Conservation (phyloP, 495 filamentous ascomycete genomes). For the Annulohypoxylon moriforme region DNA sequence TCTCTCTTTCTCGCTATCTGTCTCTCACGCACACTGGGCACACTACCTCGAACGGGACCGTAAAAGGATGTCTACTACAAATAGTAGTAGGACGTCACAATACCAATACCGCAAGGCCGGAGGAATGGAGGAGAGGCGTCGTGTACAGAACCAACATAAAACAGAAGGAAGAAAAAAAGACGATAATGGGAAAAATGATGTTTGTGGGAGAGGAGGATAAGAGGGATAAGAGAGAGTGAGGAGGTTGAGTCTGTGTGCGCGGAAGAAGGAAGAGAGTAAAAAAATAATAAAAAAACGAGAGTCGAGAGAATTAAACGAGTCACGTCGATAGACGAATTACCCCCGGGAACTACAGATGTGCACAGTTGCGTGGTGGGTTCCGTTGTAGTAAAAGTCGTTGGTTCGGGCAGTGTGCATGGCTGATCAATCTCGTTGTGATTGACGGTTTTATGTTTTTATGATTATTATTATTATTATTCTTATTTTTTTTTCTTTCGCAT, state of each 20-base stretch:
- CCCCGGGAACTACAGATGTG: constrained; percentile 20
- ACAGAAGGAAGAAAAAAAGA: constrained; percentile 6
- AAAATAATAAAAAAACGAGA: constrained; percentile 9
- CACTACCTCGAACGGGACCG: constrained; percentile 16
- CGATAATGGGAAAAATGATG: constrained; percentile 43
- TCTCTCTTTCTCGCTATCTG: not conserved
- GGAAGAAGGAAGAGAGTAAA: constrained; percentile 15
- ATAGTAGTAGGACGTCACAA: constrained; percentile 31
- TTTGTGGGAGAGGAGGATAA: constrained; percentile 14
- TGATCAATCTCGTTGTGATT: constrained; percentile 46
- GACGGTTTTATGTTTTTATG: constrained; percentile 12
- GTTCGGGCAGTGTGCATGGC: constrained; percentile 41
- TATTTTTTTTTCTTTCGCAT: constrained; percentile 18
- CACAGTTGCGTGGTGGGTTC: constrained; percentile 38
- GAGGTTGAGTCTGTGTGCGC: constrained; percentile 20
- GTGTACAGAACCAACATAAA: constrained; percentile 45
- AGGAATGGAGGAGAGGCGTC: constrained; percentile 22
- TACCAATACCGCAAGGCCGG: constrained; percentile 21
- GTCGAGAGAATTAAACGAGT: constrained; percentile 37
- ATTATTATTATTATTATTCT: constrained; percentile 17
- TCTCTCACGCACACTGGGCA: constrained; percentile 2
- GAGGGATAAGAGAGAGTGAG: constrained; percentile 35
- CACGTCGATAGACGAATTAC: constrained; percentile 39
- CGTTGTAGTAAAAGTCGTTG: constrained; percentile 43
- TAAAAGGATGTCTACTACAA: constrained; percentile 6